Evolutionary conservation across 306 rosid species (phyloP), one percentile per base, ranked within the genome.

Genomic region (Cicer bijugum): DNA sequence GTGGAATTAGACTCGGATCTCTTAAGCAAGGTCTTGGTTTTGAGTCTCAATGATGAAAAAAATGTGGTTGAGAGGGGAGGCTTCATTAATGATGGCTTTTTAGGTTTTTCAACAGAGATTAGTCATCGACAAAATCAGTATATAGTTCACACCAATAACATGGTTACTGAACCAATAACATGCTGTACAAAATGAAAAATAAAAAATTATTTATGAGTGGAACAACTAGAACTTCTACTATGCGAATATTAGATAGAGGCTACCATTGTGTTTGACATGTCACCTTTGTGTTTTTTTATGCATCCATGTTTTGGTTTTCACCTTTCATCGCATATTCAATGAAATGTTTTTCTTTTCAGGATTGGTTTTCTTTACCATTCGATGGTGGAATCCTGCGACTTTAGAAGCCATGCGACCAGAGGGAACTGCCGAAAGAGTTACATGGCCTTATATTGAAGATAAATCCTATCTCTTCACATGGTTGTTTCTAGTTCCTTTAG

Each of bases 331-430:
- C 40, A 48, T 14, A 33, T 60, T 16, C 14, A 70, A 80, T 69
- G 5, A 59, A 59, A 12, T 39, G 7, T 15, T 67, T 55, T 12
- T 71, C 23, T 67, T 40, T 81, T 45, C 87, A 92, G 98, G 98
- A 74, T 59, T 92, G 50, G 98, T 92, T 80, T 92, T 92, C 86
- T 92, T 92, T 78, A 92, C 98, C 44, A 87, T 92, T 67, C 86
- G 98, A 33, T 92, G 98, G 98, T 92, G 98, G 98, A 89, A 90
- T 69, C 91, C 92, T 14, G 85, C 82, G 23, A 83, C 91, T 72
- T 87, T 92, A 46, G 91, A 85, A 72, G 98, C 92, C 51, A 88
- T 88, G 98, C 91, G 81, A 72, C 96, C 96, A 1, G 90, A 82
- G 84, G 91, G 90, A 78, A 76, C 85, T 72, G 75, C 86, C 17